Evolutionary conservation across 2,329 filamentous ascomycete genomes (phyloP).

Genomic region (Xylariaceae sp.): DNA sequence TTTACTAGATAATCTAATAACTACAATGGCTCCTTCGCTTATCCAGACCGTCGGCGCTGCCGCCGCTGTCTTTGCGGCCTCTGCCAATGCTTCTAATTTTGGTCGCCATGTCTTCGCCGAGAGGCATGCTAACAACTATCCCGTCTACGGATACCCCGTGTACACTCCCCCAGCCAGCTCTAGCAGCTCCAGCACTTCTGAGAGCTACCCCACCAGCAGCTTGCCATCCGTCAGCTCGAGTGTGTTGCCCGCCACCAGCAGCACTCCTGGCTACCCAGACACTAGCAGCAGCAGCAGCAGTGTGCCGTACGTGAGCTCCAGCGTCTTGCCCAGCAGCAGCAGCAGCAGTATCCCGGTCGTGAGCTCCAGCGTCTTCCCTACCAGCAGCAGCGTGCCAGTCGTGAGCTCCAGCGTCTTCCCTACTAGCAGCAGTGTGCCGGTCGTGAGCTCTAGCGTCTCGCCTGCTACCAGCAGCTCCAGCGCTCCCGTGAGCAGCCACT

Average conservation of each 20-base stretch:
- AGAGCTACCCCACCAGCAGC: constrained; percentile 8
- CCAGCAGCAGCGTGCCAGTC: too few relatives aligned
- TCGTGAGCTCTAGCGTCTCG: too few relatives aligned
- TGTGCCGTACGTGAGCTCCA: not conserved
- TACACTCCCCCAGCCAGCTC: too few relatives aligned
- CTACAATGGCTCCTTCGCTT: constrained; percentile 50
- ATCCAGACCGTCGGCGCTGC: constrained; percentile 46
- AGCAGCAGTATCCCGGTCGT: too few relatives aligned
- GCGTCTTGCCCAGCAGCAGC: too few relatives aligned
- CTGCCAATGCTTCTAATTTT: constrained; percentile 19
- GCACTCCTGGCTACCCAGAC: constrained; percentile 2
- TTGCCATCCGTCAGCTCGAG: constrained; percentile 2
- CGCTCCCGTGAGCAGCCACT: too few relatives aligned
- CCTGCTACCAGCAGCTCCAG: too few relatives aligned
- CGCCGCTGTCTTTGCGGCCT: constrained; percentile 30
- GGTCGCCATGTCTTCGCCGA: constrained; percentile 6
- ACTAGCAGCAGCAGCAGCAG: constrained; percentile 1
- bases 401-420: too few relatives aligned
- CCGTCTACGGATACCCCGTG: constrained; percentile 20
- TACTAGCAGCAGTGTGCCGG: too few relatives aligned
- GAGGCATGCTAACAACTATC: constrained; percentile 13
- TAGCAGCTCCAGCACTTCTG: constrained; percentile 1
- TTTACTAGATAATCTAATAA: constrained; percentile 35
- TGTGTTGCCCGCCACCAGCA: not conserved
- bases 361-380: too few relatives aligned